A percentile compares a stretch with the other conserved stretches of the same genome.
Evolutionary conservation across 257 asterid genomes (phyloP).

Genomic region (Lavandula angustifolia): DNA sequence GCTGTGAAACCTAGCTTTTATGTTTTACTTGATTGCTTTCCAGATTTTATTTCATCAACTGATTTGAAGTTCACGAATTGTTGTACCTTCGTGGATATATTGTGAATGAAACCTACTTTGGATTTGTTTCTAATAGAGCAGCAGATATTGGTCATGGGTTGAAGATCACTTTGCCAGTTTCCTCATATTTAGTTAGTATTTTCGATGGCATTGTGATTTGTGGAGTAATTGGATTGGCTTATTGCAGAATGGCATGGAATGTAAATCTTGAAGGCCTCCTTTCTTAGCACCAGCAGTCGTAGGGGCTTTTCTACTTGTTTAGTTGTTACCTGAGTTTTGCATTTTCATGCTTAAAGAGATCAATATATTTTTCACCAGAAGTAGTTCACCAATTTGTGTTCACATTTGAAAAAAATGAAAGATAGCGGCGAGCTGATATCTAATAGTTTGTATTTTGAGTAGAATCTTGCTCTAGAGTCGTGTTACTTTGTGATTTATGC

Average conservation of each 20-base stretch:
- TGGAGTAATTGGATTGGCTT: constrained; percentile 16
- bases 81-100: no score
- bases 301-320: constrained; percentile 5
- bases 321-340: constrained; percentile 5
- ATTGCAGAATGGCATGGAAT: constrained; percentile 22
- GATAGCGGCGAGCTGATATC: background rate
- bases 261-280: constrained; percentile 7
- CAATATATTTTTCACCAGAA: background rate
- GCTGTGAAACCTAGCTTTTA: constrained; percentile 12
- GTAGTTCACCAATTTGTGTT: background rate
- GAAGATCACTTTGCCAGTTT: constrained; percentile 20
- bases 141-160: constrained; percentile 8
- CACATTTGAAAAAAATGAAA: background rate
- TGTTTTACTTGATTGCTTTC: constrained; percentile 1
- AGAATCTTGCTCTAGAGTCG: no score
- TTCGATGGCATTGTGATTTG: background rate
- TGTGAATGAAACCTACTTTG: no score
- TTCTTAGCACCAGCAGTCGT: background rate
- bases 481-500: background rate
- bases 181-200: background rate
- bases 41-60: background rate
- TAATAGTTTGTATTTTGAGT: no score
- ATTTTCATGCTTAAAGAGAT: constrained; percentile 2
- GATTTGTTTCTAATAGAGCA: background rate
- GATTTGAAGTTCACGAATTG: constrained; percentile 13